phyloP scores from a whole-genome alignment of 2,329 filamentous ascomycete species.

The Fusarium robinianum region DNA sequence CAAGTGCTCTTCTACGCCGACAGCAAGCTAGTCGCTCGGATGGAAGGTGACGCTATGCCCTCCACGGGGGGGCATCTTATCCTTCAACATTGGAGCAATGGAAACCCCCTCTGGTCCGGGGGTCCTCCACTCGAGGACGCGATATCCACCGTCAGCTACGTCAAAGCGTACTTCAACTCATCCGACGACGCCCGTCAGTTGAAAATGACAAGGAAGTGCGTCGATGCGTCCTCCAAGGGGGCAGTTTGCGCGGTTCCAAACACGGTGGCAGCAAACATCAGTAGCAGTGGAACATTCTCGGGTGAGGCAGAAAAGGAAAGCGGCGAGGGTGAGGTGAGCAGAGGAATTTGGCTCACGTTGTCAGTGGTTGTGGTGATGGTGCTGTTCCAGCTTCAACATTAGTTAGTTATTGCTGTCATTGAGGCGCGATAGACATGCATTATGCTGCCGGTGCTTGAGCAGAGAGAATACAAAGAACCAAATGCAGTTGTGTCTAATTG shows the following conservation, averaged over 20 bases:
- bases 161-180: constrained; percentile 82
- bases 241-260: constrained; percentile 35
- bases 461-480: too few species aligned
- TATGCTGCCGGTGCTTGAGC: too few species aligned
- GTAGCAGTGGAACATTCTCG: constrained; percentile 29
- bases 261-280: constrained; percentile 28
- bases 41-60: constrained; percentile 63
- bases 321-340: not conserved
- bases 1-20: constrained; percentile 73
- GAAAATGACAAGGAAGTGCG: constrained; percentile 17
- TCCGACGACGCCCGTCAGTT: constrained; percentile 45
- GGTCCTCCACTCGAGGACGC: constrained; percentile 70
- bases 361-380: not conserved
- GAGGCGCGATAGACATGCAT: too few species aligned
- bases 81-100: constrained; percentile 79
- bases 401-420: too few species aligned
- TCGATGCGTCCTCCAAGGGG: constrained; percentile 4
- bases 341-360: not conserved
- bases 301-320: not conserved
- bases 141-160: constrained; percentile 66
- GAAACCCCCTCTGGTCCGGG: constrained; percentile 70
- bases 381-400: too few species aligned
- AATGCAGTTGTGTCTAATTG: too few species aligned
- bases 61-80: constrained; percentile 66
- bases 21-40: constrained; percentile 58